phyloP scores from a whole-genome alignment of 495 filamentous ascomycete species.

The Trypethelium eluteriae region DNA sequence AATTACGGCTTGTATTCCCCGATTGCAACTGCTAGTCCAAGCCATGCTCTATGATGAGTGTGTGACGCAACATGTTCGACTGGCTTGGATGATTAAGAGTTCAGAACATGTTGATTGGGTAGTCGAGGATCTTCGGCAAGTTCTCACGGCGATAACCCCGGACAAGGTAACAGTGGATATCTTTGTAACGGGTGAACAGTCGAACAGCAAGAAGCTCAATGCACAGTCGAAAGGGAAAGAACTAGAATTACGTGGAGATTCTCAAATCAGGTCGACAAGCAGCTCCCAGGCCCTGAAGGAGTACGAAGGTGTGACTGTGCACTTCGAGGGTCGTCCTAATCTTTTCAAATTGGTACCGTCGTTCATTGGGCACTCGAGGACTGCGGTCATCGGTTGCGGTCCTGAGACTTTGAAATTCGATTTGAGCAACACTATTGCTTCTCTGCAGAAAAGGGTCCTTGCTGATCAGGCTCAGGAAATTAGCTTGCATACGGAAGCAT shows the following conservation, averaged over 20 bases:
- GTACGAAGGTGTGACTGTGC: background rate
- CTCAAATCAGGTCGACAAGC: too few relatives aligned
- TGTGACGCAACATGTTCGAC: background rate
- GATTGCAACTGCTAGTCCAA: constrained; percentile 14
- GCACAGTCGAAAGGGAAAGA: background rate
- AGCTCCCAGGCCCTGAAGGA: too few relatives aligned
- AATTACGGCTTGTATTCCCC: constrained; percentile 25
- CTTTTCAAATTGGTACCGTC: background rate
- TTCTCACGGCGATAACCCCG: background rate
- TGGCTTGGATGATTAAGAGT: constrained; percentile 17
- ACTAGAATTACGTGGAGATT: background rate
- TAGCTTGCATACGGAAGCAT: constrained; percentile 16
- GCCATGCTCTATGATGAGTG: background rate
- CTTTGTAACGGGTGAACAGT: background rate
- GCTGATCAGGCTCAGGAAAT: constrained; percentile 8
- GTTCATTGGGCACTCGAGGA: background rate
- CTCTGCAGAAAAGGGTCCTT: constrained; percentile 9
- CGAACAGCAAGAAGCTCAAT: background rate
- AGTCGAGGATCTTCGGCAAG: constrained; percentile 7
- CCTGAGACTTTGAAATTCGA: constrained; percentile 15
- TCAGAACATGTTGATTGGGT: constrained; percentile 7
- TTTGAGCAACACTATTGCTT: constrained; percentile 13
- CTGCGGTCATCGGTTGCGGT: constrained; percentile 15
- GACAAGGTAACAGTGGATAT: constrained; percentile 3
- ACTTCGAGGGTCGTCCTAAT: constrained; percentile 5